These are phyloP conservation scores for Trichosporon ovoides DNA, from an alignment of 1,284 basidiomycete species.

Conservation along the genomic window DNA sequence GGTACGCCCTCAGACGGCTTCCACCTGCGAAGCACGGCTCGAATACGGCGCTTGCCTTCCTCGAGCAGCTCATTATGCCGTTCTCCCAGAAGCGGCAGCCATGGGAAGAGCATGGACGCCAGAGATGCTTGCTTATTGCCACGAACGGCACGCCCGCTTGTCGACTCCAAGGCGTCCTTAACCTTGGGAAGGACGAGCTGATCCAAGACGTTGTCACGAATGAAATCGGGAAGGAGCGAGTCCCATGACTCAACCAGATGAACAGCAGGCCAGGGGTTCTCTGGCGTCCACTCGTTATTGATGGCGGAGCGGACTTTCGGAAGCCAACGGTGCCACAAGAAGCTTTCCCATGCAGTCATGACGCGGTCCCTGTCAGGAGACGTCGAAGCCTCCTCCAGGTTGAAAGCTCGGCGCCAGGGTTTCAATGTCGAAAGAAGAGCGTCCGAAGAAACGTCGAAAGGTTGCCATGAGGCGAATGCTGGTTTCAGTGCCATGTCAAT, in stretches of 20 bases:
- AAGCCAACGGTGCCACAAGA: constrained; percentile 92
- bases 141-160: constrained; percentile 56
- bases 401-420: constrained; percentile 44
- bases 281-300: constrained; percentile 87
- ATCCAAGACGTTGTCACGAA: constrained; percentile 90
- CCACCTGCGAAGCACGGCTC: constrained; percentile 74
- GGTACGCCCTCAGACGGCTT: constrained; percentile 67
- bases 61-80: constrained; percentile 72
- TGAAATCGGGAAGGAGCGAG: constrained; percentile 77
- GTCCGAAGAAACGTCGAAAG: constrained; percentile 38
- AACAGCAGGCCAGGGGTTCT: constrained; percentile 67
- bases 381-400: constrained; percentile 16
- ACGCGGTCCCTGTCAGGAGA: constrained; percentile 25
- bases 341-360: constrained; percentile 93
- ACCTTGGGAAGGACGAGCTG: constrained; percentile 93
- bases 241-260: constrained; percentile 84
- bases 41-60: constrained; percentile 79
- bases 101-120: constrained; percentile 85
- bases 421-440: constrained; percentile 39
- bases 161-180: constrained; percentile 72
- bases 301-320: constrained; percentile 84
- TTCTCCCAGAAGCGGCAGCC: constrained; percentile 81
- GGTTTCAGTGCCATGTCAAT: constrained; percentile 60
- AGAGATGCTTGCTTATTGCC: constrained; percentile 52
- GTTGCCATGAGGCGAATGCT: constrained; percentile 37